Percentiles rank a stretch among this genome's conserved stretches.
Conservation (phyloP, 1,139 yeast genomes). For the Sugiyamaella novakii region DNA sequence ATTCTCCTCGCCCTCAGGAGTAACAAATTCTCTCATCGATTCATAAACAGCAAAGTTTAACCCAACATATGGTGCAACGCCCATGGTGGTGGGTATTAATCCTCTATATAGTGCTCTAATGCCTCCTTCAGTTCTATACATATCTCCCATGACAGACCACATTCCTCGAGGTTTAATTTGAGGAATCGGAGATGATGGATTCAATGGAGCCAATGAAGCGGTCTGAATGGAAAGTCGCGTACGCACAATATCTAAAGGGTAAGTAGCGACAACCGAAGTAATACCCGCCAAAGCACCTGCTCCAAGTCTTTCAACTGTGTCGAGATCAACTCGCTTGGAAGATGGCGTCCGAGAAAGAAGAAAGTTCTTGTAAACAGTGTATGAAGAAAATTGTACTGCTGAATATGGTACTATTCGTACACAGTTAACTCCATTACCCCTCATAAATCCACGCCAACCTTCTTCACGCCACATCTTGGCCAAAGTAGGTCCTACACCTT, state of each 20-base stretch:
- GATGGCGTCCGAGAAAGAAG: conserved; percentile 25
- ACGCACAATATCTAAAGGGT: conserved; percentile 88
- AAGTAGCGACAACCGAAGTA: conserved; percentile 78
- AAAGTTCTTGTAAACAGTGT: conserved; percentile 64
- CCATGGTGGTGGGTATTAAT: conserved; percentile 81
- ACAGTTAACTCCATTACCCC: conserved; percentile 92
- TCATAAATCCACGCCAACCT: conserved; percentile 82
- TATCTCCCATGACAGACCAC: conserved; percentile 55
- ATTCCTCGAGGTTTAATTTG: conserved; percentile 62
- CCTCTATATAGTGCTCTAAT: conserved; percentile 78
- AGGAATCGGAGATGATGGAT: conserved; percentile 42
- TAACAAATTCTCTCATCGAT: conserved; percentile 59
- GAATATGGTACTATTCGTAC: conserved; percentile 88
- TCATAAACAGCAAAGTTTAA: conserved; percentile 91
- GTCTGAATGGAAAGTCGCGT: conserved; percentile 90
- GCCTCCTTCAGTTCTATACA: conserved; percentile 81
- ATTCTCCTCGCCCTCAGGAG: conserved; percentile 39
- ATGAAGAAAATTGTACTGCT: conserved; percentile 91
- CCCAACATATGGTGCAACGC: conserved; percentile 96
- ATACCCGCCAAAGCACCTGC: conserved; percentile 87
- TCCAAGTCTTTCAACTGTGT: conserved; percentile 58
- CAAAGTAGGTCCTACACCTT: conserved; percentile 77
- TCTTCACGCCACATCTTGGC: conserved; percentile 82
- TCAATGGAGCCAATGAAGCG: conserved; percentile 64
- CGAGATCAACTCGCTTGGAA: conserved; percentile 43